Evolutionary conservation across 495 filamentous ascomycete genomes (phyloP), one percentile per base, ranked within the genome.

Genomic region (Neurospora terricola): DNA sequence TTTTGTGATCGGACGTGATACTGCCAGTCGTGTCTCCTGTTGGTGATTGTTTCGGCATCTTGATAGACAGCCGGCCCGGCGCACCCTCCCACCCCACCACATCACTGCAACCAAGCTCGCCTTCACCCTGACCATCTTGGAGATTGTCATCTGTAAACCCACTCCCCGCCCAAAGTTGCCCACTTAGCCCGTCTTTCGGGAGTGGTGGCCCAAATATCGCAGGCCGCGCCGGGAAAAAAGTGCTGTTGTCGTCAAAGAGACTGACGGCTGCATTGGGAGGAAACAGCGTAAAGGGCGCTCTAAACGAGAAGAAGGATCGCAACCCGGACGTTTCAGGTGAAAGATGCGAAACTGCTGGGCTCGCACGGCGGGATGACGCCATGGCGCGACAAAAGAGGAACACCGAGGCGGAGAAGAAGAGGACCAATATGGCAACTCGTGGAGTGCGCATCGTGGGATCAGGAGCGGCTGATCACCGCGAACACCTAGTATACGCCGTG

Each of bases 51-150:
- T 73, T 38, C 6, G 73, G 38, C 18, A 72, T 43, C 70, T 78
- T 78, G 38, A 71, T 69, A 34, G 77, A 70, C 23, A 81, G 69
- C 37, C 80, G 83, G 40, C 79, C 74, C 73, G 80, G 79, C 68
- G 76, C 76, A 54, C 81, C 90, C 43, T 88, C 89, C 95, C 96
- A 98, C 5, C 93, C 94, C 2, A 93, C 93, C n/a, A 97, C 91
- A 87, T 98, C 96, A 75, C 95, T 97, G 81, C 96, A 99, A 34
- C 96, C 96, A n/a, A 98, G 85, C 84, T 99, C 94, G 0, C 95
- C 93, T 77, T 94, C 92, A 2, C 87, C 81, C 23, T 90, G 88
- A 21, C 90, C 88, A 73, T 89, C 87, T 37, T 86, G 83, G 36
- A 89, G 78, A 72, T 81, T 86, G 75, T 93, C 91, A 74, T 96